A percentile compares a stretch with the other conserved stretches of the same genome.
Conservation (phyloP, 2,329 filamentous ascomycete genomes). For the Arthrobotrys sinensis region DNA sequence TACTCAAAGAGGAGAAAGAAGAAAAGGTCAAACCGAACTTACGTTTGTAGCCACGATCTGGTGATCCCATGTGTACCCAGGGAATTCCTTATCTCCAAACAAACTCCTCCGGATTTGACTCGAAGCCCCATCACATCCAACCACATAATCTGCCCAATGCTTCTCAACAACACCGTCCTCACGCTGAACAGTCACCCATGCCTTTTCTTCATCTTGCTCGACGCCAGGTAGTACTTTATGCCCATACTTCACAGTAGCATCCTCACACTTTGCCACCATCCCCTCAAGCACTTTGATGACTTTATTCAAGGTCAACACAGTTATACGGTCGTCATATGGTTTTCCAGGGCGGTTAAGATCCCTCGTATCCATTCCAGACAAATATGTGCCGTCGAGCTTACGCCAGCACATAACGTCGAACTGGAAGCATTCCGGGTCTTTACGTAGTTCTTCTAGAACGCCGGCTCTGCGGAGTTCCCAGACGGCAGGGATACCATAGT, state of each 20-base stretch:
- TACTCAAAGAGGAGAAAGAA: no score
- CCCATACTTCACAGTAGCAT: conserved; percentile 69
- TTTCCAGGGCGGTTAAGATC: conserved; percentile 65
- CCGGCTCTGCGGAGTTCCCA: conserved; percentile 75
- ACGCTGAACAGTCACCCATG: conserved; percentile 42
- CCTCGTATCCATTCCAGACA: conserved; percentile 65
- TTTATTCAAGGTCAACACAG: conserved; percentile 69
- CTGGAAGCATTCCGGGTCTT: conserved; percentile 68
- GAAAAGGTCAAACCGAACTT: conserved; percentile 61
- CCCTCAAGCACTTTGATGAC: conserved; percentile 68
- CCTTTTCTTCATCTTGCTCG: conserved; percentile 69
- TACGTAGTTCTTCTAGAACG: conserved; percentile 72
- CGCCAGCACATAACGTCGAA: conserved; percentile 69
- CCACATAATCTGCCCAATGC: conserved; percentile 71
- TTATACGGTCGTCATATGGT: conserved; percentile 67
- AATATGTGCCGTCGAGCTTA: conserved; percentile 66
- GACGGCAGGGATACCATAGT: conserved; percentile 75
- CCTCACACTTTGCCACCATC: conserved; percentile 66
- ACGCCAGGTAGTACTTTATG: conserved; percentile 69
- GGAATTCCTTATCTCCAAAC: conserved; percentile 72
- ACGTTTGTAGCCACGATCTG: conserved; percentile 77
- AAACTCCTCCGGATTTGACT: conserved; percentile 70
- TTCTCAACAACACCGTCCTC: conserved; percentile 58
- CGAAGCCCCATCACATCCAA: conserved; percentile 74
- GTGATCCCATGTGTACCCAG: conserved; percentile 74